Evolutionary conservation across 805 yeast genomes (phyloP).

Genomic region (Kazachstania psychrophila): DNA sequence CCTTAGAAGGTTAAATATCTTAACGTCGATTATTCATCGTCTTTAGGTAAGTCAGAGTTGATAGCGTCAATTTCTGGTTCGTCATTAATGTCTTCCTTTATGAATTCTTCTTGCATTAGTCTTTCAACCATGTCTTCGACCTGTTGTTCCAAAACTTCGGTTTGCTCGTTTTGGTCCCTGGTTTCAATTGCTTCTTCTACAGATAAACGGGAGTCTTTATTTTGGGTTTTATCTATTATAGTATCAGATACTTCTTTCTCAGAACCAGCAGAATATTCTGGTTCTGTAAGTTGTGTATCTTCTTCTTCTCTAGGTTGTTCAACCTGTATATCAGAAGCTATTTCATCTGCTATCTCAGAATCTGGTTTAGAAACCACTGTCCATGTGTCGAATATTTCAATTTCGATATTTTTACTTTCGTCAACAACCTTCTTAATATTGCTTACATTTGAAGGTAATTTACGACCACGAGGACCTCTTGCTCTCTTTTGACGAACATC

Average conservation of each 20-base stretch:
- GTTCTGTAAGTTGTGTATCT: background rate
- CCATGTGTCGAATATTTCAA: slow-evolving; percentile 22
- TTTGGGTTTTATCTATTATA: background rate
- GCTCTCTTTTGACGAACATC: slow-evolving; percentile 38
- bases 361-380: slow-evolving; percentile 4
- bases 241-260: background rate
- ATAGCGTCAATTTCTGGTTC: background rate
- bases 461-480: slow-evolving; percentile 67
- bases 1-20: no score
- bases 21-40: no score
- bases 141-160: slow-evolving; percentile 9
- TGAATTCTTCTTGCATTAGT: slow-evolving; percentile 8
- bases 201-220: slow-evolving; percentile 2
- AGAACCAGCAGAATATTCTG: no score
- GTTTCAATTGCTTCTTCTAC: slow-evolving; percentile 5
- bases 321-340: background rate
- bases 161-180: slow-evolving; percentile 9
- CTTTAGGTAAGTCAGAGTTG: no score
- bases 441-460: slow-evolving; percentile 48
- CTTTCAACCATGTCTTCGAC: slow-evolving; percentile 11
- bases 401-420: slow-evolving; percentile 10
- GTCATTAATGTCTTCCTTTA: slow-evolving; percentile 3
- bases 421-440: slow-evolving; percentile 27
- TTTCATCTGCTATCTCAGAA: no score
- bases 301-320: background rate